Conservation (phyloP, 2,329 filamentous ascomycete species). For the Colletotrichum aenigma region DNA sequence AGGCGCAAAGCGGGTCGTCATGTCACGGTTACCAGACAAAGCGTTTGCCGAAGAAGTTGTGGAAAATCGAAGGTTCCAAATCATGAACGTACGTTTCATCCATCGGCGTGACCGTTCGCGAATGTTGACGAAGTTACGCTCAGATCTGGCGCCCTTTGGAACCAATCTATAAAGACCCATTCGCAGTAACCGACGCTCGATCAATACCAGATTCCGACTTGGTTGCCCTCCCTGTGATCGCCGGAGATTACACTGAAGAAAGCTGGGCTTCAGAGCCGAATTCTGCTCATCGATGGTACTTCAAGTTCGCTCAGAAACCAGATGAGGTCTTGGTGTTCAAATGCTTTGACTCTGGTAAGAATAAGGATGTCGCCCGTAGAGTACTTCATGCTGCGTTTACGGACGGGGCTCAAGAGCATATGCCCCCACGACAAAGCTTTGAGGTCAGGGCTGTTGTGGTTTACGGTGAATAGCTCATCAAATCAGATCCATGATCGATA, state of each 20-base stretch:
- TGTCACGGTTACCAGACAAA: neutral
- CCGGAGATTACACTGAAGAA: conserved; percentile 30
- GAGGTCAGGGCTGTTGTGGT: neutral
- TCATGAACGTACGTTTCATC: conserved; percentile 23
- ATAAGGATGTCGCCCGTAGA: conserved; percentile 54
- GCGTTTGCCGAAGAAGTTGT: neutral
- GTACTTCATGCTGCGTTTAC: conserved; percentile 79
- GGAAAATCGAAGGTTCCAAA: neutral
- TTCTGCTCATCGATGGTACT: conserved; percentile 54
- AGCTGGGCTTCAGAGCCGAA: conserved; percentile 39
- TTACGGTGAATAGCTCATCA: neutral
- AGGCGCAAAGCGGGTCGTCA: conserved; percentile 31
- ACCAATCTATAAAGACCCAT: conserved; percentile 46
- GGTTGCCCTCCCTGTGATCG: conserved; percentile 37
- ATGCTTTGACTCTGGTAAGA: conserved; percentile 61
- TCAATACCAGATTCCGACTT: conserved; percentile 40
- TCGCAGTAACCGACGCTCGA: conserved; percentile 40
- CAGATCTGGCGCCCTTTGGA: conserved; percentile 50
- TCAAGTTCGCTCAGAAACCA: conserved; percentile 53
- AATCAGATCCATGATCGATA: neutral
- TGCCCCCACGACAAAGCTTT: conserved; percentile 24
- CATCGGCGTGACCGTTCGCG: neutral
- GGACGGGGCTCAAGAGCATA: conserved; percentile 65
- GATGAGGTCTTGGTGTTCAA: conserved; percentile 64
- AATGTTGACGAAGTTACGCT: neutral